Percentiles rank a stretch among this genome's conserved stretches.
phyloP scores from a whole-genome alignment of 805 yeast species.

The Cyberlindnera misumaiensis region DNA sequence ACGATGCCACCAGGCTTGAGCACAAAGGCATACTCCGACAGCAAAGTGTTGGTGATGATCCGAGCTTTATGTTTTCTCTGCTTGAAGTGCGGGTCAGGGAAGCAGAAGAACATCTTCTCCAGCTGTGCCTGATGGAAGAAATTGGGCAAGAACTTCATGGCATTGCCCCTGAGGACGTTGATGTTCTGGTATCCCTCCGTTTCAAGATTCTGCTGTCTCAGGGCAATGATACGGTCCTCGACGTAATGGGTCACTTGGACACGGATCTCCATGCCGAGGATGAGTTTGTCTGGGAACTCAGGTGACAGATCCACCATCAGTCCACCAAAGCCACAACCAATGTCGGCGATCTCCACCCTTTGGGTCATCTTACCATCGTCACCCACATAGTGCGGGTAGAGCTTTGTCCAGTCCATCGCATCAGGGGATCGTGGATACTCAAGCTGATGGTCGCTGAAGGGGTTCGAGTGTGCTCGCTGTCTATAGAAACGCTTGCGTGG shows the following conservation, averaged over 20 bases:
- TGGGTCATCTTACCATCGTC: conserved; percentile 35
- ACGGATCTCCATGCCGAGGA: conserved; percentile 95
- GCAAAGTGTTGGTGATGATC: conserved; percentile 82
- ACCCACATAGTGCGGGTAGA: conserved; percentile 57
- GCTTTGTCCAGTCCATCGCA: conserved; percentile 78
- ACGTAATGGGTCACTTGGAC: conserved; percentile 97
- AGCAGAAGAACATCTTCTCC: conserved; percentile 91
- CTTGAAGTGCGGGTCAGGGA: conserved; percentile 99
- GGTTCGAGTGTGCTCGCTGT: conserved; percentile 97
- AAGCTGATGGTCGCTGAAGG: conserved; percentile 89
- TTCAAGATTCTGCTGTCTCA: conserved; percentile 43
- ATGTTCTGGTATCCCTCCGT: conserved; percentile 65
- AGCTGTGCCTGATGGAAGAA: conserved; percentile 80
- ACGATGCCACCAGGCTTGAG: conserved; percentile 80
- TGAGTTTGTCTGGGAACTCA: conserved; percentile 62
- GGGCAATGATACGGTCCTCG: conserved; percentile 88
- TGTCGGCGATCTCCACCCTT: conserved; percentile 82
- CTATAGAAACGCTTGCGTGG: conserved; percentile 87
- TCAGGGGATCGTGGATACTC: conserved; percentile 82
- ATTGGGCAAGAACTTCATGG: conserved; percentile 96
- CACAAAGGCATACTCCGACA: conserved; percentile 89
- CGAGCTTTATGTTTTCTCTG: conserved; percentile 96
- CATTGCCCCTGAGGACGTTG: conserved; percentile 86
- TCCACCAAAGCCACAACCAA: conserved; percentile 98
- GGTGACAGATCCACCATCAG: conserved; percentile 74